Evolutionary conservation across 768 basidiomycete genomes (phyloP), one percentile per base, ranked within the genome.

Genomic region (Pisolithus orientalis): DNA sequence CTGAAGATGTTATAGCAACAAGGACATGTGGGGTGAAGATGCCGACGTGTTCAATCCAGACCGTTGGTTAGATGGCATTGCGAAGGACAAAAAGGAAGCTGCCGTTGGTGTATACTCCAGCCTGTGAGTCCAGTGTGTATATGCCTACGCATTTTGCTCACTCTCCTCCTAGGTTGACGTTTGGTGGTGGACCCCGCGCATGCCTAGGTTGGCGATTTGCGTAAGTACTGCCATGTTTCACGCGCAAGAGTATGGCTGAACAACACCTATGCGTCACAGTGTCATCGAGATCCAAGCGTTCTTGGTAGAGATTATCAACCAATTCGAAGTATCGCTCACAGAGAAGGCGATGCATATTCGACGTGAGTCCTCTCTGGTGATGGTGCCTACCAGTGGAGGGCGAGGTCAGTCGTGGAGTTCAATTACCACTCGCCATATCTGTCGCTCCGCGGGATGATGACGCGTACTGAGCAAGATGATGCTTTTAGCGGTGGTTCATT

Each of bases 231-330:
- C 31, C 31, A 32, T 10, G 9, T 11, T 9, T 32, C 31, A 9
- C 1, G 31, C 11, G 31, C 31, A 4, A 32, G 10, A 32, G 31
- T 32, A 32, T 3, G 31, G 11, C 31, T 32, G 31, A 32, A 32
- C 31, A 11, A 32, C 11, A 53, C 4, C 4, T 32, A 32, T 46
- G 5, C 37, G 14, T 6, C 7, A 27, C 24, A 72, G 70, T 5
- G 59, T 81, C 0, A 59, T 74, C 39, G 81, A 85, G 61, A 60
- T 83, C 14, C 82, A 84, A 55, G 72, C 76, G 0, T 82, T 85
- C 63, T 59, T 83, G n/a, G 72, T 78, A 21, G 80, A 82, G 58
- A 67, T 81, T 21, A 51, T 84, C 39, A 64, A 71, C 32, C 71
- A 77, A 57, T 81, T 84, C 56, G 76, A 83, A 55, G 79, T 84